These are phyloP conservation scores for Rubia tinctorum DNA, from an alignment of 305 asterid species.

Conservation along the genomic window DNA sequence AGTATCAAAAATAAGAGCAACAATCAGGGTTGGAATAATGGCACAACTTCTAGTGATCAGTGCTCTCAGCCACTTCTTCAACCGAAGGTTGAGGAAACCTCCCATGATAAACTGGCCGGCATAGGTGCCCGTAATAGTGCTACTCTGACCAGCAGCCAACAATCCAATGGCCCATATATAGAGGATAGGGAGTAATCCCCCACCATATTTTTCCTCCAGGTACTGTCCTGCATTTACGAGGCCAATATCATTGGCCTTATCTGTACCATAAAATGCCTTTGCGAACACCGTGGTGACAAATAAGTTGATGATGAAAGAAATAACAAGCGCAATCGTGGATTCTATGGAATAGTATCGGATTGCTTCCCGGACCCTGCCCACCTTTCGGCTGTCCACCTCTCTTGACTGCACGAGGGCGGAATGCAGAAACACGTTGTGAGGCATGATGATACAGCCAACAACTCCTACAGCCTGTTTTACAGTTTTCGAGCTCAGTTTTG, in stretches of 20 bases:
- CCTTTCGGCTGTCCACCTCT: slow-evolving; percentile 55
- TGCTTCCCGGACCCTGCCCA: slow-evolving; percentile 78
- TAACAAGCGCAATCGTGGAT: slow-evolving; percentile 58
- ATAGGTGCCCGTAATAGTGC: slow-evolving; percentile 87
- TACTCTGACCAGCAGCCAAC: slow-evolving; percentile 92
- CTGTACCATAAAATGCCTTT: slow-evolving; percentile 75
- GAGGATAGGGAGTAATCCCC: slow-evolving; percentile 73
- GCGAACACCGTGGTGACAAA: slow-evolving; percentile 87
- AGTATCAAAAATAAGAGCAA: slow-evolving; percentile 74
- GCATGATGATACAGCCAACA: slow-evolving; percentile 90
- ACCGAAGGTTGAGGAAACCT: slow-evolving; percentile 63
- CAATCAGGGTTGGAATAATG: slow-evolving; percentile 69
- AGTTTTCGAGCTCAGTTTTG: slow-evolving; percentile 76
- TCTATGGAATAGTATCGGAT: slow-evolving; percentile 78
- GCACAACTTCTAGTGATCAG: slow-evolving; percentile 81
- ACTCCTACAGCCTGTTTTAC: slow-evolving; percentile 87
- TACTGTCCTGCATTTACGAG: slow-evolving; percentile 82
- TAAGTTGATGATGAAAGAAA: slow-evolving; percentile 76
- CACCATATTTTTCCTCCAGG: slow-evolving; percentile 79
- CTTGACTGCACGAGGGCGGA: slow-evolving; percentile 90
- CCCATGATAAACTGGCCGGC: slow-evolving; percentile 97
- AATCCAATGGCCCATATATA: slow-evolving; percentile 91
- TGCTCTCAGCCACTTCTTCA: slow-evolving; percentile 90
- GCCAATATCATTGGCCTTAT: slow-evolving; percentile 65
- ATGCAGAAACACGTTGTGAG: slow-evolving; percentile 93